Percentiles rank a stretch among this genome's conserved stretches.
These are phyloP conservation scores for Chenopodium quinoa DNA, from an alignment of 148 eudicot genomes.

Conservation along the genomic window DNA sequence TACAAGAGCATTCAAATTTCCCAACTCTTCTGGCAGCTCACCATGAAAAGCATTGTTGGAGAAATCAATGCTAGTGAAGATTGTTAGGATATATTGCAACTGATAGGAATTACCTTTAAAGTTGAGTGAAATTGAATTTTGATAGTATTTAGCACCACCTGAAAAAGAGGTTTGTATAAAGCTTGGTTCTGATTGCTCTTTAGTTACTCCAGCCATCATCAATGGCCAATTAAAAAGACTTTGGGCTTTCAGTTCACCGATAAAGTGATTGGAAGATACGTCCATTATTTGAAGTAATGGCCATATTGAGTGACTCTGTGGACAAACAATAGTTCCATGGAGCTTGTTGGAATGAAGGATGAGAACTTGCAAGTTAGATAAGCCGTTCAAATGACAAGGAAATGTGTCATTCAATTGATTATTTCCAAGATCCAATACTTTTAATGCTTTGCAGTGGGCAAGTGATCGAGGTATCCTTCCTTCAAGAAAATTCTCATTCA, in stretches of 20 bases:
- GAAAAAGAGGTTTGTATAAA: not conserved
- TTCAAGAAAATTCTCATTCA: constrained; percentile 26
- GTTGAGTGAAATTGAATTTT: constrained; percentile 12
- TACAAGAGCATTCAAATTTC: no score
- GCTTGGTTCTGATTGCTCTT: not conserved
- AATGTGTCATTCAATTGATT: constrained; percentile 39
- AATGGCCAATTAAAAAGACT: constrained; percentile 21
- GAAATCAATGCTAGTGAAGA: no score
- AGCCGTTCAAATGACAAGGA: constrained; percentile 41
- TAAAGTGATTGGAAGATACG: constrained; percentile 23
- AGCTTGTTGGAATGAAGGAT: constrained; percentile 47
- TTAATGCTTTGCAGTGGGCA: constrained; percentile 32
- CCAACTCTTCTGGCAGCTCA: no score
- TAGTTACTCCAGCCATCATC: constrained; percentile 19
- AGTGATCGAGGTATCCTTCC: constrained; percentile 54
- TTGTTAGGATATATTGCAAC: constrained; percentile 19
- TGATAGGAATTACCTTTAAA: not conserved
- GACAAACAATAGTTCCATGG: constrained; percentile 28
- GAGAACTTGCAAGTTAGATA: constrained; percentile 43
- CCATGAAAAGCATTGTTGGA: no score
- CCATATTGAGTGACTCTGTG: not conserved
- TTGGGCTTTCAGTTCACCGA: constrained; percentile 20
- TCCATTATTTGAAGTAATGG: constrained; percentile 32
- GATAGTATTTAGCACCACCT: not conserved
- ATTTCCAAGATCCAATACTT: constrained; percentile 44